Percentiles rank a stretch among this genome's conserved stretches.
These are phyloP conservation scores for Hemerocallis citrina DNA, from an alignment of 106 monocot species.

Conservation along the genomic window DNA sequence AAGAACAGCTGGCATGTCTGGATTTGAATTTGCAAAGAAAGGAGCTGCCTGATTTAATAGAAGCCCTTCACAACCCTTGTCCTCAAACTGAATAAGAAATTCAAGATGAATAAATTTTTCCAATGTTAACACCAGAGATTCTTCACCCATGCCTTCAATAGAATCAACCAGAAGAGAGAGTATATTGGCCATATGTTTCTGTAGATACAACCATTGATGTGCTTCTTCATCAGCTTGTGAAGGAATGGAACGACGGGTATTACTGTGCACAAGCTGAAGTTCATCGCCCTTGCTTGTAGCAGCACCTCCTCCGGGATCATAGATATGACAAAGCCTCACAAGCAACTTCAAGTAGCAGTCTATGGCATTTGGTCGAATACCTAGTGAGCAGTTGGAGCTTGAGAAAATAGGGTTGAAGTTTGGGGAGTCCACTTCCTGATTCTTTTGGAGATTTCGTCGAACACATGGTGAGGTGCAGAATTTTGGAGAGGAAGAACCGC, in stretches of 20 bases:
- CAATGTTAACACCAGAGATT: conserved; percentile 75
- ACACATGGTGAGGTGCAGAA: too few species aligned
- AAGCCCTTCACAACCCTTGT: conserved; percentile 41
- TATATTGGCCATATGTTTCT: conserved; percentile 85
- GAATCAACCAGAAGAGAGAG: conserved; percentile 62
- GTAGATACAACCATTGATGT: conserved; percentile 90
- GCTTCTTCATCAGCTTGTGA: conserved; percentile 95
- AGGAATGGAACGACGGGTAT: conserved; percentile 87
- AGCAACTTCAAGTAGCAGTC: too few species aligned
- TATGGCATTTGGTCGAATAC: too few species aligned
- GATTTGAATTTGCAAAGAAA: conserved; percentile 87
- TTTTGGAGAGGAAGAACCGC: too few species aligned
- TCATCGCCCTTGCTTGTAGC: too few species aligned
- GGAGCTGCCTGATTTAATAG: conserved; percentile 63
- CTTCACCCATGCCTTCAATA: conserved; percentile 62
- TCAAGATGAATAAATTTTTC: conserved; percentile 82
- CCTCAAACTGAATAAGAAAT: conserved; percentile 65
- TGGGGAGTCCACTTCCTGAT: too few species aligned
- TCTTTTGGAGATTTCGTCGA: too few species aligned
- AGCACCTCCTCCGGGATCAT: too few species aligned
- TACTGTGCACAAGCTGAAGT: conserved; percentile 95
- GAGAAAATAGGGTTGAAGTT: too few species aligned
- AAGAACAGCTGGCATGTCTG: conserved; percentile 73
- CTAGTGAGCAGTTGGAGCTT: too few species aligned
- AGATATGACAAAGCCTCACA: too few species aligned